Base-by-base conservation (phyloP, 2,329 filamentous ascomycete genomes). In the Ophiosphaerella herpotricha region DNA sequence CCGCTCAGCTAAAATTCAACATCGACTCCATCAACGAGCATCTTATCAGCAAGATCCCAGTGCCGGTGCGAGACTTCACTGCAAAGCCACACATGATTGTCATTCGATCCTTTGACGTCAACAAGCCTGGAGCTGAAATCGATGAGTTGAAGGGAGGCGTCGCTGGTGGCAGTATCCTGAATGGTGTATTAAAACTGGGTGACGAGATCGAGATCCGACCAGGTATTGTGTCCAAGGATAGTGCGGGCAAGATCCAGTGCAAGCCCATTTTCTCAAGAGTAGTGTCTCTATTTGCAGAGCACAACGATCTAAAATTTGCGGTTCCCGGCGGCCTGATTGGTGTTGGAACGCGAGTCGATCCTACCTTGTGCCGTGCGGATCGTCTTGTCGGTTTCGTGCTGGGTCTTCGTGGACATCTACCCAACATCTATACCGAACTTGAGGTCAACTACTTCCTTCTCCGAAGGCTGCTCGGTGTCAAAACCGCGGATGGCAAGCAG, bases 101-200 rank as follows among this genome's bases (percentile, higher is more conserved):
- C 72, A 99, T 99, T 75, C 91, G 94, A 76, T 97, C 93, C 2
- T 99, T 99, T 75, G 94, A 99, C 72, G 95, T 99, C 71, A 99
- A 99, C 86, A 99, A 99, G 84, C 94, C 94, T 36, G 94, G 94
- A 84, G 92, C 94, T 36, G 94, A 97, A 78, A 97, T 99, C 60
- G 93, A 97, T 54, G 94, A 99, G 66, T 83, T 99, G 57, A 97
- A 97, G 84, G 94, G 94, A 72, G 94, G 94, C 85, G 94, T 99
- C 74, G 94, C 94, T 64, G 94, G 94, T 86, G 94, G 94, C 62
- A 91, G 86, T 77, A 97, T 99, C 72, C 80, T 99, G 63, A 96
- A 93, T 72, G 94, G 94, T 83, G 91, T 99, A 50, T 80, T 99
- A 68, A 97, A 97, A 83, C 82, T 97, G 57, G 91, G 91, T 58